Evolutionary conservation across 768 basidiomycete genomes (phyloP), one percentile per base, ranked within the genome.

Genomic region (Floccularia luteovirens): DNA sequence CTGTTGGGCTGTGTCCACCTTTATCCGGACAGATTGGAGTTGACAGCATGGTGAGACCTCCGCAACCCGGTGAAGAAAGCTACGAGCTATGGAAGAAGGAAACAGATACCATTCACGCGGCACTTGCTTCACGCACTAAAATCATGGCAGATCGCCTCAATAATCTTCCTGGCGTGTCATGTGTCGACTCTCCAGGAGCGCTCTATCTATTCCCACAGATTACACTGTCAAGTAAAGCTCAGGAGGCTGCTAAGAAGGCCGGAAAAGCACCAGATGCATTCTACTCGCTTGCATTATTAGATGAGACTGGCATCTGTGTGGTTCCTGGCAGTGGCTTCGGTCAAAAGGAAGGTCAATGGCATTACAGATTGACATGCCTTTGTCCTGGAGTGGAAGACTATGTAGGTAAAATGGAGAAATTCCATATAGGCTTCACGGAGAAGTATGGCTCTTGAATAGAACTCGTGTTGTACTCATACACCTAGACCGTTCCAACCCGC

Each of bases 371-470:
- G 57, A 99, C 96, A 5, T 96, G 94, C 52, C 64, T 98, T 48
- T 96, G 92, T 52, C 92, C 91, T 2, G 90, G 90, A 28, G 89
- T 90, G 13, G 93, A 94, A 32, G 90, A 92, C 51, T 97, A 92
- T 56, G 85, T 94, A 6, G 70, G 72, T 24, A 83, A 88, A 53
- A 67, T 97, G 34, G 91, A 90, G 63, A 45, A 47, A 5, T 67
- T 62, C 52, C 61, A 72, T 44, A 37, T 11, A 32, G 56, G 49
- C 19, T 67, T 56, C 48, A 48, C 70, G 16, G 49, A 61, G 43
- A 58, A 57, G 32, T 34, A 34, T 34, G 61, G 59, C 2, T 10
- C 10, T 30, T 10, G 27, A 14, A 14, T 30, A 10, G 27, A 30
- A 14, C 27, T 30, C 27, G 27, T 10, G 27, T 30, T 30, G 27